Evolutionary conservation across 108 stramenopile species (phyloP), one percentile per base, ranked within the genome.

Genomic region (Nitzschia sp.): DNA sequence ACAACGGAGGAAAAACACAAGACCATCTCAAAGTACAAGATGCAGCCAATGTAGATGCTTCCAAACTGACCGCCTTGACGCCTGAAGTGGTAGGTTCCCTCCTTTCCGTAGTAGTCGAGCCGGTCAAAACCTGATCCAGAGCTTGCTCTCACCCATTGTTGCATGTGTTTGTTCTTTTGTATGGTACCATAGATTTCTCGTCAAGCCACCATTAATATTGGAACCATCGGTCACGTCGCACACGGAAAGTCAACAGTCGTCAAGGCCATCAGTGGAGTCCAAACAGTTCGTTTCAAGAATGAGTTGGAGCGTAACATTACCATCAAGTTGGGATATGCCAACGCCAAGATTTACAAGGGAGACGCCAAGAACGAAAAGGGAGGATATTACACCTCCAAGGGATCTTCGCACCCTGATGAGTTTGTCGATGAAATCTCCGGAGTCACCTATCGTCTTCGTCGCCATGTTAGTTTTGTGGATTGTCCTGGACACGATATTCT

Each of bases 401-500:
- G 99, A 43, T 94, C 92, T 20, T 82, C 83, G 57, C 90, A 93
- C 65, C 75, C 96, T 19, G 99, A 99, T 75, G 84, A 83, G 24
- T 99, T 97, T 65, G 80, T 69, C 12, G 98, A 98, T 71, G 85
- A 80, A 26, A 88, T 81, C 42, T 78, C 75, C 37, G 88, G 88
- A 17, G 72, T 84, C 26, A 85, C 79, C 50, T 98, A 96, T 80
- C 83, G 89, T 55, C 81, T 99, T 42, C 89, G 95, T 60, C 90
- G 99, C 34, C 99, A 99, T 67, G 88, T 99, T 10, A 90, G 87
- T 61, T 99, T 99, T 74, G 99, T 99, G 14, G 99, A 99, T 80
- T 99, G 99, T 92, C 99, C 99, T 14, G 99, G 99, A 26, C 99
- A 99, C 83, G 99, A 99, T 67, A 99, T 99, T 87, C 93, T 99